Evolutionary conservation across 2,329 filamentous ascomycete species (phyloP).

Genomic region (Ceratocystis cubensis): DNA sequence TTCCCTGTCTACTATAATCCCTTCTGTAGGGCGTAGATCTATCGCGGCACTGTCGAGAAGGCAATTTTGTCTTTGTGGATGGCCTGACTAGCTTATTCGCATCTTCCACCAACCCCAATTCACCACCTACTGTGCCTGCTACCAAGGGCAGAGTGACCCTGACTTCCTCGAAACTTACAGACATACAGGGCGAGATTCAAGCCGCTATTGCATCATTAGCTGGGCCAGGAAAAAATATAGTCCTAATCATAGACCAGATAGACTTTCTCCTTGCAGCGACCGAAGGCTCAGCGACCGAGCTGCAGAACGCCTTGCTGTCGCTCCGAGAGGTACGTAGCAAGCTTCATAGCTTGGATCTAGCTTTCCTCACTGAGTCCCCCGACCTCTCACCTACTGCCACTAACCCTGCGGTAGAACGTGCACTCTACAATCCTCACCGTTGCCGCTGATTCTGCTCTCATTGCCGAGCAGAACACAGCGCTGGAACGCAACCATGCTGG

Average conservation of each 20-base stretch:
- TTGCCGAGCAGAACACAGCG: conserved; percentile 47
- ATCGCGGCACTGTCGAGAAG: conserved; percentile 42
- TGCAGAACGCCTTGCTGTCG: conserved; percentile 45
- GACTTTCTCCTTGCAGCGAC: conserved; percentile 52
- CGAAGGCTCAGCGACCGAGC: conserved; percentile 34
- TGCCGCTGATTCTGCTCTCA: conserved; percentile 61
- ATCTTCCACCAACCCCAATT: neutral
- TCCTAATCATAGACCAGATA: conserved; percentile 55
- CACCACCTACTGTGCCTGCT: conserved; percentile 12
- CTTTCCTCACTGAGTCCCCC: conserved; percentile 38
- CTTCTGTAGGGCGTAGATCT: conserved; percentile 54
- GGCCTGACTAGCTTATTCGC: conserved; percentile 50
- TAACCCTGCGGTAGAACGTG: conserved; percentile 36
- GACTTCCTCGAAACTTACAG: conserved; percentile 24
- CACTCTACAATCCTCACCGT: conserved; percentile 55
- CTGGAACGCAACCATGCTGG: conserved; percentile 59
- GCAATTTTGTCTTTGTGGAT: conserved; percentile 61
- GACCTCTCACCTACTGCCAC: conserved; percentile 32
- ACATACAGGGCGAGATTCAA: conserved; percentile 32
- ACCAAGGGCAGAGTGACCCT: conserved; percentile 21
- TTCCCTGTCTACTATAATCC: neutral
- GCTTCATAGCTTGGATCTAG: conserved; percentile 2
- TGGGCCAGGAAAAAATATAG: conserved; percentile 29
- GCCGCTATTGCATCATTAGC: conserved; percentile 30
- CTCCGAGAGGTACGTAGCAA: conserved; percentile 46